Evolutionary conservation across 2,329 filamentous ascomycete genomes (phyloP), one percentile per base, ranked within the genome.

Genomic region (Phoma sp.): DNA sequence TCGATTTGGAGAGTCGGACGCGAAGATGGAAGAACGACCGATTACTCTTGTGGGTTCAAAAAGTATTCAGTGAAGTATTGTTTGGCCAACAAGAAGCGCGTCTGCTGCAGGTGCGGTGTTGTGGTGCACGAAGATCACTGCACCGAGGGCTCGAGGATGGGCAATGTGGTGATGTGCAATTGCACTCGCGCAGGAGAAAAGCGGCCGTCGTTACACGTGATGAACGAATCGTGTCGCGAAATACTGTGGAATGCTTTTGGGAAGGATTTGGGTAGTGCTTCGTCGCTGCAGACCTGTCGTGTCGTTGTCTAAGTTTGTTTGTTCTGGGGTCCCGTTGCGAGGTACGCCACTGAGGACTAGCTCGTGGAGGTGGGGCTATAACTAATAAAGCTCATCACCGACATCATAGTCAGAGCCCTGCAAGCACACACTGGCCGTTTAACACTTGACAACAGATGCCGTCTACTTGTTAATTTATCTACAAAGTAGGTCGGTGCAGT

Each of bases 321-420:
- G 47, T 51, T 37, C 40, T 29, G 12, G 36, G 43, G 40, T 41
- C 45, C 33, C 37, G 24, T 45, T 27, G 29, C 8, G 33, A 50
- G 41, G 32, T 37, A 48, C 40, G 52, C 45, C 46, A 50, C 38
- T 17, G n/a, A 5, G 2, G 6, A 24, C n/a, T 36, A 39, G 35
- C 41, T 45, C 25, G 37, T 31, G 36, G 40, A 17, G 39, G 52
- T 41, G 52, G 46, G 50, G 46, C 32, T 50, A 50, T 13, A 31
- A 13, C 29, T 13, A 31, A 31, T 31, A 31, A 13, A 25, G 13
- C 15, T 29, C 21, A 36, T 51, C 46, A 24, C 46, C 46, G 37
- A 43, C 51, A 45, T 50, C 46, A 51, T 43, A n/a, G 43, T 13
- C 43, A 41, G 9, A 17, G n/a, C 32, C 17, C 7, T 35, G n/a